Evolutionary conservation across 805 yeast genomes (phyloP).

Genomic region (Nakazawaea molendinolei): DNA sequence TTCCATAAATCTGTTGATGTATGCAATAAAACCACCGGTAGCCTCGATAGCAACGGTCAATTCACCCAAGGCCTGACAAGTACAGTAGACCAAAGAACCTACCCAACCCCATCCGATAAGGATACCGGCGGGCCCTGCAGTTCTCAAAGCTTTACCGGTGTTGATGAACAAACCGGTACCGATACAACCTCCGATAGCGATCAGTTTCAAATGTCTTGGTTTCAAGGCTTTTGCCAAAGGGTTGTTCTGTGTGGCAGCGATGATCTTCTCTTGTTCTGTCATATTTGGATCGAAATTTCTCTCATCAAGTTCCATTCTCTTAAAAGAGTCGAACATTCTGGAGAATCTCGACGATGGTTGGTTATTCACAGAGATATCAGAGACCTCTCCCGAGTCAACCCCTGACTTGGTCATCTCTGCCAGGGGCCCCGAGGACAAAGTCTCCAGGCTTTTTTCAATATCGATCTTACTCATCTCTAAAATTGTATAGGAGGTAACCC

Average conservation of each 20-base stretch:
- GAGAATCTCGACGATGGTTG: neutral
- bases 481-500: too few species aligned
- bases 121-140: conserved; percentile 62
- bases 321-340: conserved; percentile 10
- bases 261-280: conserved; percentile 11
- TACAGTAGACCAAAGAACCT: conserved; percentile 49
- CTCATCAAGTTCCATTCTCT: conserved; percentile 9
- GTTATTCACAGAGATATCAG: neutral
- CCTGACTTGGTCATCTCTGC: conserved; percentile 1
- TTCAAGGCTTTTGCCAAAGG: conserved; percentile 41
- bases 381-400: conserved; percentile 9
- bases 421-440: neutral
- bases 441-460: conserved; percentile 2
- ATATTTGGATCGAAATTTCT: conserved; percentile 6
- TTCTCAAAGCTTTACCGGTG: conserved; percentile 49
- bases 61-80: conserved; percentile 59
- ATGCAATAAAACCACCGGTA: conserved; percentile 45
- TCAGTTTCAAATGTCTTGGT: conserved; percentile 49
- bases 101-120: conserved; percentile 48
- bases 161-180: conserved; percentile 69
- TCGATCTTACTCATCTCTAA: conserved; percentile 4
- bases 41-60: conserved; percentile 48
- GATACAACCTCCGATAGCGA: conserved; percentile 62
- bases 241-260: conserved; percentile 7
- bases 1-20: conserved; percentile 45